Evolutionary conservation across 345 rosid genomes (phyloP).

Genomic region (Eucalyptus pumila): DNA sequence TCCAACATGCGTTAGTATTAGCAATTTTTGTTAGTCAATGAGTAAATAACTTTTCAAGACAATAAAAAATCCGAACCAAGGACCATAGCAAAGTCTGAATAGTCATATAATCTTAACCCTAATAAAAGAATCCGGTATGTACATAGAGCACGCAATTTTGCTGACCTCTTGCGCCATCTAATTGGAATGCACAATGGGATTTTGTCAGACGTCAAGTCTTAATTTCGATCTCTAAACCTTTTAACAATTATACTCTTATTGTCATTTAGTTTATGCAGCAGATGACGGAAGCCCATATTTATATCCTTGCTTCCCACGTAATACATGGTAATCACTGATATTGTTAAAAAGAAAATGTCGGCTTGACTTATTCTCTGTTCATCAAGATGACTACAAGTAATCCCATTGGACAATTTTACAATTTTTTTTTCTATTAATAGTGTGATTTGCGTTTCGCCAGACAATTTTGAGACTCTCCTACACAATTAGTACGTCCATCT

Average conservation of each 20-base stretch:
- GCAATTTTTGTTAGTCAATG: neutral
- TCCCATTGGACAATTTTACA: neutral
- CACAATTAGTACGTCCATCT: neutral
- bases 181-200: neutral
- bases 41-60: neutral
- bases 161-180: neutral
- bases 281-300: neutral
- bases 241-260: neutral
- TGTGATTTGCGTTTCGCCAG: neutral
- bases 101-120: neutral
- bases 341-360: neutral
- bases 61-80: neutral
- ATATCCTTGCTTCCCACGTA: neutral
- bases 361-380: neutral
- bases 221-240: neutral
- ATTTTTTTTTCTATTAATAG: too few species aligned
- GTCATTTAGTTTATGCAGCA: neutral
- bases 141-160: neutral
- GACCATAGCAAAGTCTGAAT: neutral
- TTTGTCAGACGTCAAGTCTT: neutral
- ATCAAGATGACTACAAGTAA: neutral
- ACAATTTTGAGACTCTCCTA: neutral
- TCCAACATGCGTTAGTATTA: neutral
- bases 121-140: neutral
- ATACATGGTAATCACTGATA: neutral